Percentiles rank a stretch among this genome's conserved stretches.
These are phyloP conservation scores for Acer negundo DNA, from an alignment of 345 rosid species.

Conservation along the genomic window DNA sequence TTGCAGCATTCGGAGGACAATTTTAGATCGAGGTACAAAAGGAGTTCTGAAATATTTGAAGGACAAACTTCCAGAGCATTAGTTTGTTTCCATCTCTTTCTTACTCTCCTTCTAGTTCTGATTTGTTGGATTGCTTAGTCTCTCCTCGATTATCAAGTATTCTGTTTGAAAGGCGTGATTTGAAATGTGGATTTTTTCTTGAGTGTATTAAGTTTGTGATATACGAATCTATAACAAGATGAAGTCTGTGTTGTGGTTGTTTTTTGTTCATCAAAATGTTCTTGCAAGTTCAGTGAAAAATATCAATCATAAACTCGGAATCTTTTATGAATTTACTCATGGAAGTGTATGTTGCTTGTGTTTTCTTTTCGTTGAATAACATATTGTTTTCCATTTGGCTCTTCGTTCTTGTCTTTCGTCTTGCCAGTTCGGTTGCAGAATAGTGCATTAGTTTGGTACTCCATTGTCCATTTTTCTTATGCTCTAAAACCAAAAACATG, in stretches of 20 bases:
- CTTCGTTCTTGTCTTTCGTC: too few species aligned
- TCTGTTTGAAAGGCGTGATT: not conserved
- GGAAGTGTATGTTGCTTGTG: not conserved
- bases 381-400: too few species aligned
- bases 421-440: too few species aligned
- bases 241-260: not conserved
- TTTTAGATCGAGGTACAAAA: conserved; percentile 85
- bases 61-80: conserved; percentile 71
- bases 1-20: conserved; percentile 83
- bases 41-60: conserved; percentile 74
- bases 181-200: not conserved
- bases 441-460: too few species aligned
- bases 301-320: not conserved
- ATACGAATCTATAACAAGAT: not conserved
- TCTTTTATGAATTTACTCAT: not conserved
- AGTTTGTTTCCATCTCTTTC: conserved; percentile 10
- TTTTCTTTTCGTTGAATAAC: not conserved
- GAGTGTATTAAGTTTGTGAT: not conserved
- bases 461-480: too few species aligned
- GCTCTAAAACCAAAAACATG: too few species aligned
- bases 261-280: not conserved
- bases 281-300: not conserved
- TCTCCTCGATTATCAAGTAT: not conserved
- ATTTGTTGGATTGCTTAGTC: not conserved
- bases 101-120: not conserved